A percentile compares a stretch with the other conserved stretches of the same genome.
phyloP scores from a whole-genome alignment of 441 rosid species.

The Erodium trifolium region DNA sequence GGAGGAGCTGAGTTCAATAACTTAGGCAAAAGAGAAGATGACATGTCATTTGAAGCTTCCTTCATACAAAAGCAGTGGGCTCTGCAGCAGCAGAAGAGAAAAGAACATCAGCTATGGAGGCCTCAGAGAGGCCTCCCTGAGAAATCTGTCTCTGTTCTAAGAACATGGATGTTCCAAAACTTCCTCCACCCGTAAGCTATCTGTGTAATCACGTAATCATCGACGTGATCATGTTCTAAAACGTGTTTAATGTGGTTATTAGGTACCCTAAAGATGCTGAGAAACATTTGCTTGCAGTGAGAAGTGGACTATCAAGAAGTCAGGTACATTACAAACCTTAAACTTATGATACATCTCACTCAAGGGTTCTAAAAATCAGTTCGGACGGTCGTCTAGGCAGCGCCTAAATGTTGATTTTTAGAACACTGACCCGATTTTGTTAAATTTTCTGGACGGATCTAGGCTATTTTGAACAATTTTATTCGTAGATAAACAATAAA shows the following conservation, averaged over 20 bases:
- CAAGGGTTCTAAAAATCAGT: too few species aligned
- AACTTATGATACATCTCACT: too few species aligned
- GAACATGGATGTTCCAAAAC: conserved; percentile 96
- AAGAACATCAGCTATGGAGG: conserved; percentile 72
- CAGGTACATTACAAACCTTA: conserved; percentile 41
- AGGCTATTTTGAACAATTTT: too few species aligned
- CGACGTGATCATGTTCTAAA: not conserved
- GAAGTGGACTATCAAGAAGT: conserved; percentile 87
- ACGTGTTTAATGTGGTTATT: not conserved
- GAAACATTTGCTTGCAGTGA: conserved; percentile 81
- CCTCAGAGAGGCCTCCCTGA: conserved; percentile 89
- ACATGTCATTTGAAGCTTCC: conserved; percentile 38
- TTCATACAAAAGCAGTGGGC: conserved; percentile 63
- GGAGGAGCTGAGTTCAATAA: conserved; percentile 32
- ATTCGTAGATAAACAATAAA: too few species aligned
- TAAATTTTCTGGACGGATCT: too few species aligned
- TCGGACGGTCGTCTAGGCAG: too few species aligned
- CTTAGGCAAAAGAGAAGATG: conserved; percentile 28
- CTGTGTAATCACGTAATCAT: not conserved
- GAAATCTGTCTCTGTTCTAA: conserved; percentile 68
- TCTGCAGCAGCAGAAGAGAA: conserved; percentile 64
- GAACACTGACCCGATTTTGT: too few species aligned
- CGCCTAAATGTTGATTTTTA: too few species aligned
- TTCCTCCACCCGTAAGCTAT: conserved; percentile 83
- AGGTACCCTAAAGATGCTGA: conserved; percentile 97